These are phyloP conservation scores for Cryptomeria japonica DNA, from an alignment of 75 land plant genomes.

Conservation along the genomic window DNA sequence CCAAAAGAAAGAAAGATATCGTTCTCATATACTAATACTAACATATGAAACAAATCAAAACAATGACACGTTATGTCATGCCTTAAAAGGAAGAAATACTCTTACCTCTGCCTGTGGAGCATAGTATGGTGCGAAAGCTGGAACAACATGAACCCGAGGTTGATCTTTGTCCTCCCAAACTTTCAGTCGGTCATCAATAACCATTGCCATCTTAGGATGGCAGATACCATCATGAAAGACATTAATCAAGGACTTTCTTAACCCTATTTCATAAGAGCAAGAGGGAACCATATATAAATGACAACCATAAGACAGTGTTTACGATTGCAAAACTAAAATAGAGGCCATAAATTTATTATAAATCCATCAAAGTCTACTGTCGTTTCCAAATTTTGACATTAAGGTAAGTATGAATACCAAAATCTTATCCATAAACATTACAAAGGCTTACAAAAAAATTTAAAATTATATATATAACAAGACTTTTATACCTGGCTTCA, in stretches of 20 bases:
- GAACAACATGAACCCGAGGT: constrained; percentile 61
- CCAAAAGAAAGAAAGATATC: neutral
- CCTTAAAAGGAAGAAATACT: neutral
- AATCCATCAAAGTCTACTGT: neutral
- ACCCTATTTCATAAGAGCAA: constrained; percentile 20
- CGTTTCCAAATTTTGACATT: neutral
- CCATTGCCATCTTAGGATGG: constrained; percentile 66
- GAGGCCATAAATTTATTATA: neutral
- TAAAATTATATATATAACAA: neutral
- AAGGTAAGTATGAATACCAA: neutral
- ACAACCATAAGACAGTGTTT: neutral
- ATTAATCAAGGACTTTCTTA: constrained; percentile 42
- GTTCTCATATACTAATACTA: neutral
- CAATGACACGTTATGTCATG: neutral
- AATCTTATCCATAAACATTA: neutral
- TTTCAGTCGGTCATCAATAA: constrained; percentile 47
- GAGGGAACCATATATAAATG: neutral
- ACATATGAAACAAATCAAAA: neutral
- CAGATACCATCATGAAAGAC: constrained; percentile 43
- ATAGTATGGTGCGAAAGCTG: constrained; percentile 49
- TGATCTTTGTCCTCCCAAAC: constrained; percentile 57
- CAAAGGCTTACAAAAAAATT: neutral
- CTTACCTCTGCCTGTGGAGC: constrained; percentile 62
- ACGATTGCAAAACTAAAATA: neutral
- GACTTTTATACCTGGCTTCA: constrained; percentile 38